These are phyloP conservation scores for Entomortierella lignicola DNA, from an alignment of 192 early-diverging fungal genomes.

Conservation along the genomic window DNA sequence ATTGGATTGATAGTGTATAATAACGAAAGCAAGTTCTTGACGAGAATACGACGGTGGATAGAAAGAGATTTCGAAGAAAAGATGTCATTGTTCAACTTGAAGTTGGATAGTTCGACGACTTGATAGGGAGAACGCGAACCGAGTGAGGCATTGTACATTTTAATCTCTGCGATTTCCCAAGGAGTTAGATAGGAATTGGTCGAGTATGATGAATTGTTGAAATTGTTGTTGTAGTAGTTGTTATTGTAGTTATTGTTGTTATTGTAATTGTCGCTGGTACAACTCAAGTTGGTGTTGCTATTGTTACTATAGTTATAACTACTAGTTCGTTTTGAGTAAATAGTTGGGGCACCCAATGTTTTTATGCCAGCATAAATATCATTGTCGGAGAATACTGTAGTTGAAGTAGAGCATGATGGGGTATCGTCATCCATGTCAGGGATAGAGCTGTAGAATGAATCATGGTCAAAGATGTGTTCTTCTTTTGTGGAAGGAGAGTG, in stretches of 20 bases:
- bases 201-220: neutral
- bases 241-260: neutral
- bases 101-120: slow-evolving; percentile 33
- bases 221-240: neutral
- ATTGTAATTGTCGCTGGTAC: neutral
- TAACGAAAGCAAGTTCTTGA: slow-evolving; percentile 38
- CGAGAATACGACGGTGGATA: slow-evolving; percentile 33
- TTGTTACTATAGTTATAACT: neutral
- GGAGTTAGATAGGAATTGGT: too few relatives aligned
- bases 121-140: slow-evolving; percentile 5
- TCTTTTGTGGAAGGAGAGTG: neutral
- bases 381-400: neutral
- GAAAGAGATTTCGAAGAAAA: slow-evolving; percentile 30
- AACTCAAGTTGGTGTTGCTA: neutral
- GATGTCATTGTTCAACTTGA: slow-evolving; percentile 39
- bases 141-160: slow-evolving; percentile 16
- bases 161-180: neutral
- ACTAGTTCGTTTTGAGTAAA: neutral
- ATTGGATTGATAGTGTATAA: slow-evolving; percentile 22
- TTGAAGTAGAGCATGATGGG: neutral
- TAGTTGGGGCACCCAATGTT: neutral
- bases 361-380: neutral
- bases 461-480: neutral
- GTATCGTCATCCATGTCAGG: neutral
- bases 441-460: neutral